phyloP scores from a whole-genome alignment of 208 protist species.

The Leptomonas seymouri region DNA sequence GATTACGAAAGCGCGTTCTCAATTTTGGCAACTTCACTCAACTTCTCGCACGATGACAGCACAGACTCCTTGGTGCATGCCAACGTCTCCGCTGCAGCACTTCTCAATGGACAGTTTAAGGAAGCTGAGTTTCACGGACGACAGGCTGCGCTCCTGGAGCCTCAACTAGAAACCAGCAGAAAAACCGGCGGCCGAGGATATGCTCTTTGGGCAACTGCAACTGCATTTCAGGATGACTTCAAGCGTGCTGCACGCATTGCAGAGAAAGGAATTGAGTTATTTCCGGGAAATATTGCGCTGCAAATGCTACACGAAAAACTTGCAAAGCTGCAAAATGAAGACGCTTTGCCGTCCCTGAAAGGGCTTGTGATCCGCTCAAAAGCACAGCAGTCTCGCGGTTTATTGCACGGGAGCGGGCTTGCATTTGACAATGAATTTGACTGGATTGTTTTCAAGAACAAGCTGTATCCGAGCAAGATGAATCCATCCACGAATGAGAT shows the following conservation, averaged over 20 bases:
- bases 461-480: conserved; percentile 85
- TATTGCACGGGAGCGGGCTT: conserved; percentile 58
- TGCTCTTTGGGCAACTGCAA: conserved; percentile 68
- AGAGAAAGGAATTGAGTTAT: conserved; percentile 61
- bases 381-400: conserved; percentile 57
- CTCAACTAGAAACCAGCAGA: conserved; percentile 15
- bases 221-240: conserved; percentile 86
- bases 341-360: conserved; percentile 19
- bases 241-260: conserved; percentile 61
- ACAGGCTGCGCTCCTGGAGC: conserved; percentile 67
- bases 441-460: conserved; percentile 82
- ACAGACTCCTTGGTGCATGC: conserved; percentile 55
- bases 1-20: conserved; percentile 61
- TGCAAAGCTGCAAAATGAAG: neutral
- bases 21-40: conserved; percentile 48
- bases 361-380: conserved; percentile 33
- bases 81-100: conserved; percentile 59
- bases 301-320: conserved; percentile 26
- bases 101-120: conserved; percentile 69
- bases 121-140: conserved; percentile 81
- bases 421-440: conserved; percentile 89
- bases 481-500: conserved; percentile 81
- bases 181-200: conserved; percentile 47
- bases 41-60: conserved; percentile 77
- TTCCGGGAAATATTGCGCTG: conserved; percentile 39